Conservation (phyloP, 2,329 filamentous ascomycete genomes). For the Fusarium torreyae region DNA sequence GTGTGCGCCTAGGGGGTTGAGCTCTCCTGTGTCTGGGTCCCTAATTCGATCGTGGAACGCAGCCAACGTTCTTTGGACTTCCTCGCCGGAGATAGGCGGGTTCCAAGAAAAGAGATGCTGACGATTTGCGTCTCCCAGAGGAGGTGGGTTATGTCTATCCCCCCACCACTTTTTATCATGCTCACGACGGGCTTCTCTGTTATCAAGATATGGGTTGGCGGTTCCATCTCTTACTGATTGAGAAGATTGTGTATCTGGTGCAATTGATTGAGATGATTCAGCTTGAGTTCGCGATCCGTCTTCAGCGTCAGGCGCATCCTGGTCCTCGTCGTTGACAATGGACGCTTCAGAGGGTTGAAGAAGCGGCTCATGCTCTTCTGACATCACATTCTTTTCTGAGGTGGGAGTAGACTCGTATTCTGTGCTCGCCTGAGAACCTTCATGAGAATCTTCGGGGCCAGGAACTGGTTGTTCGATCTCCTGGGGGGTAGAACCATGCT, state of each 20-base stretch:
- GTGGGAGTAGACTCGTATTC: not conserved
- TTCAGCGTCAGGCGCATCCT: not conserved
- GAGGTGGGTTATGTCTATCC: not conserved
- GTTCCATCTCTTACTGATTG: not conserved
- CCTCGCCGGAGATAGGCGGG: slow-evolving; percentile 11
- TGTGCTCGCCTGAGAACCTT: not conserved
- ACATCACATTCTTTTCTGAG: not conserved
- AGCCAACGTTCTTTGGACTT: not conserved
- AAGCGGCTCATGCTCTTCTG: not conserved
- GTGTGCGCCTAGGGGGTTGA: slow-evolving; percentile 20
- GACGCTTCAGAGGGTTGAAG: not conserved
- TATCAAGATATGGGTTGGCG: not conserved
- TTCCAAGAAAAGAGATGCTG: slow-evolving; percentile 23
- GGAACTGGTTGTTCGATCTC: not conserved
- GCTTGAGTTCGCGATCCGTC: not conserved
- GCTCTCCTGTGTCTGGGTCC: not conserved
- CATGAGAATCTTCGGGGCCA: not conserved
- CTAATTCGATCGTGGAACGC: slow-evolving; percentile 8
- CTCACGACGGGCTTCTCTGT: not conserved
- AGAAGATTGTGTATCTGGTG: not conserved
- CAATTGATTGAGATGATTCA: not conserved
- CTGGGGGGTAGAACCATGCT: not conserved
- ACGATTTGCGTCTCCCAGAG: slow-evolving; percentile 23
- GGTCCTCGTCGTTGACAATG: not conserved
- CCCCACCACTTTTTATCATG: slow-evolving; percentile 25